Conservation (phyloP, 1,139 yeast species). For the Scheffersomyces cryptocercus region DNA sequence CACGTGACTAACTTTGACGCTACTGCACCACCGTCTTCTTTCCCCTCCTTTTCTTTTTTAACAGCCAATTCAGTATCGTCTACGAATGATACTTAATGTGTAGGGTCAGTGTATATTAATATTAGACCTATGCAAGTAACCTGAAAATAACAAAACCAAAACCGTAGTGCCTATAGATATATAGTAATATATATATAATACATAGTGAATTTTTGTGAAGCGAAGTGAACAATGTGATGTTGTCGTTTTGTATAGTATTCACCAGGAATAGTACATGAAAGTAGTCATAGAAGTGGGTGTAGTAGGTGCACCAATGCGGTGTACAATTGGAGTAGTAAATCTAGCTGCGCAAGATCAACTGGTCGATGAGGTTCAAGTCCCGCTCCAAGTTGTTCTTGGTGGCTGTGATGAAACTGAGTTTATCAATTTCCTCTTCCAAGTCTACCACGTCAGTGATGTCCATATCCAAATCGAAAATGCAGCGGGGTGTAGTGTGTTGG, state of each 20-base stretch:
- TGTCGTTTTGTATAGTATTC: neutral
- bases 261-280: no score
- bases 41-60: no score
- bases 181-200: neutral
- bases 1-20: no score
- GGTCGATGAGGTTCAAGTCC: slow-evolving; percentile 25
- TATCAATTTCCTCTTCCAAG: slow-evolving; percentile 8
- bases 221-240: neutral
- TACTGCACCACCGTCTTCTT: no score
- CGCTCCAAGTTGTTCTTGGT: slow-evolving; percentile 15
- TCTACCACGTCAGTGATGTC: slow-evolving; percentile 4
- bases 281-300: neutral
- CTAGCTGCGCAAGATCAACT: slow-evolving; percentile 14
- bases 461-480: slow-evolving; percentile 6
- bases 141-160: neutral
- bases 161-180: neutral
- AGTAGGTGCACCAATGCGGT: neutral
- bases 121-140: neutral
- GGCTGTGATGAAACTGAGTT: slow-evolving; percentile 4
- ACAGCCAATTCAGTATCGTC: no score
- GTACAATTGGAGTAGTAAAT: neutral
- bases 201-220: neutral
- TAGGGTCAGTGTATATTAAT: no score
- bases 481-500: neutral
- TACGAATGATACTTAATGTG: no score